Evolutionary conservation across 257 asterid species (phyloP), one percentile per base, ranked within the genome.

Genomic region (Schizonepeta tenuifolia): DNA sequence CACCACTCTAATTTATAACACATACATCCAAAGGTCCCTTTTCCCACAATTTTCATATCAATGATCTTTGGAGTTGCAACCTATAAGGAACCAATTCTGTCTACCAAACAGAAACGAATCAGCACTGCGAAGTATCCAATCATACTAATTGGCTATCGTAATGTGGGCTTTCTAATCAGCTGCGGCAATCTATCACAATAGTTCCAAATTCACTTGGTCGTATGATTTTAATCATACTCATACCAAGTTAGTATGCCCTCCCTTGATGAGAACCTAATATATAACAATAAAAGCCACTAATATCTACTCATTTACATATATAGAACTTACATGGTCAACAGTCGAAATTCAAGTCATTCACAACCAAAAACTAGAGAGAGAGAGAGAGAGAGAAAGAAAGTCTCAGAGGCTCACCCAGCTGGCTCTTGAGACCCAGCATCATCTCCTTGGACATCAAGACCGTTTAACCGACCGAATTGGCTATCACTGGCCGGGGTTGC

Each of bases 381-480:
- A 38, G 12, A 38, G 12, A 38, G 11, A 38, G 43, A 38, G 11
- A 38, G 43, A 8, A 11, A 72, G 36, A 58, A 54, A 33, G 43
- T 49, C 41, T 9, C 24, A 72, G 72, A 66, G 31, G 72, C 92
- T 86, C 82, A 91, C 97, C 92, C 86, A 65, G 87, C 84, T 31
- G 88, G 79, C 75, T 84, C 92, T 78, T 80, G 89, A 64, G 96
- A 84, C 65, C 85, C 88, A 17, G 84, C 94, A 66, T 86, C 96
- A 54, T 91, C 96, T 35, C 88, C 97, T 69, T 86, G 91, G 56
- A 84, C 84, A 76, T 89, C 96, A 50, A 86, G 87, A 63, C 81
- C 82, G 78, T 83, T 86, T 22, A 91, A 66, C 80, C 81, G 78
- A 26, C 66, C 62, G 55, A 82, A 79, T 49, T 88, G 78, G 75